Evolutionary conservation across 441 rosid genomes (phyloP), one percentile per base, ranked within the genome.

Genomic region (Arabidopsis hybrid): DNA sequence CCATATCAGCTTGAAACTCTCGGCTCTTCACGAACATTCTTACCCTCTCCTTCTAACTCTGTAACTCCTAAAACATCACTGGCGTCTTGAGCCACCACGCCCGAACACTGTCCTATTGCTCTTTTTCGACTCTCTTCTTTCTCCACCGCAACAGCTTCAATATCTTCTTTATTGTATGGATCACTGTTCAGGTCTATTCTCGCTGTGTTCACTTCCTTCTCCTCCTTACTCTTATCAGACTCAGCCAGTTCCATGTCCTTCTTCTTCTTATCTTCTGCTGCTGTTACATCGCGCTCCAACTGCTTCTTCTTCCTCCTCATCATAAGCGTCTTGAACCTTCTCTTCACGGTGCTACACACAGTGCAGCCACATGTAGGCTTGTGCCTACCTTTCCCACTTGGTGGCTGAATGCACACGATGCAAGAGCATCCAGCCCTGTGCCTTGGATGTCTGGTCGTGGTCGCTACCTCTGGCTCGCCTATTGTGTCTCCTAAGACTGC

Each of bases 351-450:
- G 88, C 87, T 75, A 87, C 99, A 95, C 51, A 91, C 99, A 16
- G 83, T 88, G 81, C 98, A 93, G 1, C 80, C 89, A 79, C 97
- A 95, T 4, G 80, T 79, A 1, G 96, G 81, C 58, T 89, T 89
- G 80, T 95, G 98, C 79, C 87, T 93, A 34, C 96, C 95, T 83
- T 91, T 91, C 70, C 99, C 99, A 60, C 99, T 92, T 40, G 99
- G 99, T 17, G 98, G 98, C 75, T 95, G 99, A 83, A 91, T 95
- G 86, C 99, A 95, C 11, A 93, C 97, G 7, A 95, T 95, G 86
- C 99, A 95, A 64, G 89, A 62, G 83, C 98, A 95, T 49, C 99
- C 99, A 51, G 92, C 86, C 18, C 97, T 79, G 80, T 95, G 99
- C 74, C 99, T 82, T 7, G 99, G 99, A 82, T 95, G 99, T 77